Conservation (phyloP, 345 rosid genomes). For the Populus euphratica region DNA sequence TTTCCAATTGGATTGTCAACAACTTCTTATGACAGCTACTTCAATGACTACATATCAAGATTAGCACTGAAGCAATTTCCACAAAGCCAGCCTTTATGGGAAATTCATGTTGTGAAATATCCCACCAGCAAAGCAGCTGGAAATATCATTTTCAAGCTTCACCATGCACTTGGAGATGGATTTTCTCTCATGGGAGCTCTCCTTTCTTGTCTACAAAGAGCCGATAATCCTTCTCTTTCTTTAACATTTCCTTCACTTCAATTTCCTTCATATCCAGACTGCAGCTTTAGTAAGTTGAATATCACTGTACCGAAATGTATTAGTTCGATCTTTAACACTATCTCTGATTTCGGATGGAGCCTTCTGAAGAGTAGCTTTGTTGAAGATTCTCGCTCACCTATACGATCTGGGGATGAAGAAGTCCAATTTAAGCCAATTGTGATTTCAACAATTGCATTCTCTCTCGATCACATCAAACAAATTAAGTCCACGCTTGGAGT, state of each 20-base stretch:
- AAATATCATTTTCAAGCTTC: conserved; percentile 43
- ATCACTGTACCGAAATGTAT: background rate
- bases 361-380: conserved; percentile 37
- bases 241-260: conserved; percentile 37
- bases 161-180: conserved; percentile 64
- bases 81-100: conserved; percentile 48
- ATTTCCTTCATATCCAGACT: background rate
- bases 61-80: conserved; percentile 32
- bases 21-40: conserved; percentile 28
- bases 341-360: conserved; percentile 39
- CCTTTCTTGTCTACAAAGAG: conserved; percentile 49
- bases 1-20: conserved; percentile 29
- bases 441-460: conserved; percentile 25
- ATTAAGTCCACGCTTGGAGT: conserved; percentile 37
- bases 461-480: conserved; percentile 35
- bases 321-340: conserved; percentile 18
- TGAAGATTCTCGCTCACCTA: conserved; percentile 34
- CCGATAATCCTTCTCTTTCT: conserved; percentile 42
- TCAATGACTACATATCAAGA: conserved; percentile 32
- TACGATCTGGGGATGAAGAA: conserved; percentile 32
- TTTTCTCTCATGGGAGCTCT: conserved; percentile 54
- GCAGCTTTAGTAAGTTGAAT: background rate
- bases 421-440: conserved; percentile 36
- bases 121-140: conserved; percentile 42
- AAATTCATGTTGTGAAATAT: conserved; percentile 45